Evolutionary conservation across 495 filamentous ascomycete species (phyloP), one percentile per base, ranked within the genome.

Genomic region (Penicillium canescens): DNA sequence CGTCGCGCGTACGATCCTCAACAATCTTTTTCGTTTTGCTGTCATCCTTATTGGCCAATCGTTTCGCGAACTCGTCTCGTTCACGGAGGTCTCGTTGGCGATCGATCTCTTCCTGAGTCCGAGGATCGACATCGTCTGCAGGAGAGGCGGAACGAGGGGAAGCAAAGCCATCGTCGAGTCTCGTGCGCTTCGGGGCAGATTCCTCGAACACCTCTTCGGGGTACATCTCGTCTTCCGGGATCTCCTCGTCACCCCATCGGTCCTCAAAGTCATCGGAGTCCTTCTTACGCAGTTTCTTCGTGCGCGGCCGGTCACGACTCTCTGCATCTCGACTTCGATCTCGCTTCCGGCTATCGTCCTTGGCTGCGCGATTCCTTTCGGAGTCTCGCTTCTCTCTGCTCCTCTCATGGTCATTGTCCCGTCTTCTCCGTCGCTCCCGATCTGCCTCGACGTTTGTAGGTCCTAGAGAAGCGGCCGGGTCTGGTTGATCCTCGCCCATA

Each of bases 231-330:
- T 73, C 72, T 26, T 66, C 78, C n/a, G 61, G 58, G 37, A 76
- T 68, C 50, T 91, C 87, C 63, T 92, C 88, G 55, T 92, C 90
- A 12, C 86, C 89, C 89, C 89, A 92, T 24, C 88, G 78, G 57
- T 90, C 86, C 9, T 90, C 85, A 54, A 86, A 86, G 46, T 87
- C 84, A 21, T 78, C 78, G 47, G 54, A 67, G 49, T 74, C 81
- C 60, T 73, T 76, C 55, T 73, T 78, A 54, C 78, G 76, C 60
- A 81, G 70, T 62, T 77, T 84, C 63, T 79, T 80, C 28, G 77
- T 77, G 46, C 69, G 74, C 53, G 70, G 71, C 10, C 75, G 72
- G 55, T 78, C 77, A n/a, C 75, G 72, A 36, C 65, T 71, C 42
- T 61, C 74, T 40, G 61, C 70, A 46, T 74, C 77, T 5, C 67